A percentile compares a stretch with the other conserved stretches of the same genome.
Conservation (phyloP, 2,329 filamentous ascomycete genomes). For the Diaporthe destruens region DNA sequence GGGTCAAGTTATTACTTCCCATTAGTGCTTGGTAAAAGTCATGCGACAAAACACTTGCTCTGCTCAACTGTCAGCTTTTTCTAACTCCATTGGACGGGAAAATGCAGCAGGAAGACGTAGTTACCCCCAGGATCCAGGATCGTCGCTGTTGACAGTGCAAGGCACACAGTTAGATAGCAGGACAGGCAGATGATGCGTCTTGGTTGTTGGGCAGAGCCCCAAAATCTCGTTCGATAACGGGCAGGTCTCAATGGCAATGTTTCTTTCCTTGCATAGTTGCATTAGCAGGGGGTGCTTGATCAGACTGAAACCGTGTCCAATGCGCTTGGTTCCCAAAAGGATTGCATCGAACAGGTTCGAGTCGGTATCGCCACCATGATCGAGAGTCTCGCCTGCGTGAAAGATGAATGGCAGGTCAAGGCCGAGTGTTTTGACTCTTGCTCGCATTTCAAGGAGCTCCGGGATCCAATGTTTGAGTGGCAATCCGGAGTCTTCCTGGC, state of each 20-base stretch:
- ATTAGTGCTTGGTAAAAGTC: constrained; percentile 84
- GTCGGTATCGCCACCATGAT: constrained; percentile 72
- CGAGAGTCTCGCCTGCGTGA: constrained; percentile 74
- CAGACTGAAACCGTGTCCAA: constrained; percentile 80
- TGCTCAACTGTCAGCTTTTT: constrained; percentile 47
- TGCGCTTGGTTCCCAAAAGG: constrained; percentile 73
- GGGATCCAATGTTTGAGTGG: constrained; percentile 63
- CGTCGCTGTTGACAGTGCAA: constrained; percentile 81
- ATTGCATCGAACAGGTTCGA: constrained; percentile 78
- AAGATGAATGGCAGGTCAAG: constrained; percentile 49
- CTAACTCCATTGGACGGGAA: background rate
- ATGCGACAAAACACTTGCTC: constrained; percentile 74
- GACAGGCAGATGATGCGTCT: constrained; percentile 76
- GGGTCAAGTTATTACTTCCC: constrained; percentile 74
- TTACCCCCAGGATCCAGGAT: constrained; percentile 80
- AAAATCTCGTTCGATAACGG: constrained; percentile 83
- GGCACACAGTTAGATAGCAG: constrained; percentile 78
- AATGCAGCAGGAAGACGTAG: constrained; percentile 44
- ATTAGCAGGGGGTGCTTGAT: constrained; percentile 75
- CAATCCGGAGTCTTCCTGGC: constrained; percentile 66
- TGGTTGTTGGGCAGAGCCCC: constrained; percentile 75
- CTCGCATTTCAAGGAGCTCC: constrained; percentile 62
- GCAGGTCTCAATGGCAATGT: constrained; percentile 80
- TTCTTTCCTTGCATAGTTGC: constrained; percentile 57
- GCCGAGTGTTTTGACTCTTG: constrained; percentile 46